Base-by-base conservation (phyloP, 2,329 filamentous ascomycete genomes). In the Sarocladiaceae sp. region DNA sequence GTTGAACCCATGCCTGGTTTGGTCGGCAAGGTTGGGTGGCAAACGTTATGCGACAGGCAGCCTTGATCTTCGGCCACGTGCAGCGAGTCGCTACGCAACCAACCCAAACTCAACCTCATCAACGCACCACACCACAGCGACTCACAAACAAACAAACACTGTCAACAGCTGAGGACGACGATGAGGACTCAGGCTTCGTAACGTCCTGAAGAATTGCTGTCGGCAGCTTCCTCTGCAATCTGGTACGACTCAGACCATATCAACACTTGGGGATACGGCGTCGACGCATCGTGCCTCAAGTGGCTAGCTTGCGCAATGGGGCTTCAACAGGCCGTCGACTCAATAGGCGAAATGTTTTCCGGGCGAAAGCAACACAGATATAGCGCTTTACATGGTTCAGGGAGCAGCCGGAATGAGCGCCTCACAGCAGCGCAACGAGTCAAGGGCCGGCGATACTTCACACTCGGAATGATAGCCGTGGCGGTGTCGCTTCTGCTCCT, bases 321-420 rank as follows among this genome's bases (percentile, higher is more conserved):
- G 16, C 7, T 47, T 42, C 39, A 47, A 45, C 41, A 40, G 48
- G 40, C 29, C 13, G 50, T 49, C 26, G 47, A 44, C 21, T 52
- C 54, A 23, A 45, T 57, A 35, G 51, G 43, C 27, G 48, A 43
- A 18, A 20, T 50, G 9, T 33, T 55, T 41, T 44, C 49, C 29
- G 45, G 50, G n/a, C n/a, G n/a, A 5, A 46, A 52, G 3, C 49
- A 47, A 23, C 53, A 62, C 50, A 54, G 51, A 45, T 63, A 64
- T 47, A 58, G 51, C 43, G 51, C 57, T 15, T 48, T 61, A 26
- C 53, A 56, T 13, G 45, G 33, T 10, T 15, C 3, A 6, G 24
- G 20, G 23, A 12, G 19, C 3, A 5, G 13, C 9, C 27, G 18
- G 4, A 32, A 33, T 33, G 40, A 43, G 10, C 26, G 40, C n/a